Conservation (phyloP, 768 basidiomycete species). For the Podaxis sp. region DNA sequence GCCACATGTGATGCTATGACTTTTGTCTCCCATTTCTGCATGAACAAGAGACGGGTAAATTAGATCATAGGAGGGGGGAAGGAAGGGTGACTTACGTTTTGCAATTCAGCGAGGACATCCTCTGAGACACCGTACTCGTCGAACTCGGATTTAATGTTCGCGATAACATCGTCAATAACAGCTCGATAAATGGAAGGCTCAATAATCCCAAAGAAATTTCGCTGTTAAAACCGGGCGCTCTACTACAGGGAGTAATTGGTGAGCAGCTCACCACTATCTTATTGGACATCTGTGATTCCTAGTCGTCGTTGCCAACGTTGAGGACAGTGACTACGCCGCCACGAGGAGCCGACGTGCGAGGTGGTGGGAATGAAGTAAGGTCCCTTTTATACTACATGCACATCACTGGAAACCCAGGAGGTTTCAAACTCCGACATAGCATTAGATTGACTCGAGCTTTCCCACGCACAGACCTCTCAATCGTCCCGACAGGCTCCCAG, state of each 20-base stretch:
- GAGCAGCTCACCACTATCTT: conserved; percentile 96
- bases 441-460: conserved; percentile 19
- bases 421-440: conserved; percentile 45
- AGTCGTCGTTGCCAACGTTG: conserved; percentile 31
- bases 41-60: conserved; percentile 16
- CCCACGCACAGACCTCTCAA: conserved; percentile 44
- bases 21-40: conserved; percentile 95
- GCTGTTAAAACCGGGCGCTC: conserved; percentile 52
- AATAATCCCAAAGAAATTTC: conserved; percentile 37
- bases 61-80: conserved; percentile 12
- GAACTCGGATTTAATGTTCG: conserved; percentile 86
- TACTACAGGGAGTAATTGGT: conserved; percentile 57
- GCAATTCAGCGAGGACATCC: conserved; percentile 84
- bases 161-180: conserved; percentile 96
- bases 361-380: conserved; percentile 37
- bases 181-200: conserved; percentile 90
- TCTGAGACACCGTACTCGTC: conserved; percentile 95
- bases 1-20: conserved; percentile 94
- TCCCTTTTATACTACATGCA: conserved; percentile 51
- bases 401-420: conserved; percentile 36
- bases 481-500: not conserved
- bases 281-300: conserved; percentile 73
- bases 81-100: conserved; percentile 64
- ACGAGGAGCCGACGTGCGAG: conserved; percentile 36
- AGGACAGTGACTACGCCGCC: conserved; percentile 34